Base-by-base conservation (phyloP, 495 filamentous ascomycete genomes). In the Tetracladium setigerum region DNA sequence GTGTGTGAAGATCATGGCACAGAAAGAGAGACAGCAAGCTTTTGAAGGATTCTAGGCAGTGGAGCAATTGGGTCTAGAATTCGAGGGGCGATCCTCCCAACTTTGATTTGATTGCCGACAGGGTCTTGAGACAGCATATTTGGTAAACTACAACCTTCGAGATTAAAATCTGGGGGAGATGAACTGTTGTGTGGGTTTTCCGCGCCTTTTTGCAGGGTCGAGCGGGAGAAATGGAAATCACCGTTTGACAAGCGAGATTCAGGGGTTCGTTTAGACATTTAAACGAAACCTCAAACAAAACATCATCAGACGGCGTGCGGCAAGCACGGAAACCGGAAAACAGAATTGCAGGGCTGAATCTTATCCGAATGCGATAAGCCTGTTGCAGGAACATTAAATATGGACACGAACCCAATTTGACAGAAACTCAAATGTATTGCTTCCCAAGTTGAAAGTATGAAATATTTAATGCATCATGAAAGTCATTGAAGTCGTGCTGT, bases 261-360 rank as follows among this genome's bases (percentile, higher is more conserved):
- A 18, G 35, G n/a, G 14, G 35, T 38, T 38, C 35, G 35, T 18
- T 5, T 14, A 18, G 35, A 38, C 14, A 18, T 18, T 38, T 38
- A 14, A 38, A 38, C 14, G 14, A 18, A 15, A 18, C 35, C n/a
- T 38, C 35, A 18, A 38, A 18, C 35, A 14, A 38, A 18, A 14
- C 14, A 38, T 38, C 17, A 8, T 2, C 2, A 3, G 35, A 3
- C 8, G 8, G 5, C 35, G 8, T 38, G 11, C 14, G 17, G 35
- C 3, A 38, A 18, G 35, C 35, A 27, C 22, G 22, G 22, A 10
- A 41, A 34, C 3, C 22, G 22, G 22, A 10, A 41, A 34, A 39
- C 40, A 22, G 42, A 55, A 30, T 49, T 46, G 47, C 53, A 52
- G 56, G 43, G 55, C 51, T 31, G 41, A 57, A 27, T 3, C 22